These are phyloP conservation scores for Caloboletus firmus DNA, from an alignment of 1,284 basidiomycete genomes.

Conservation along the genomic window DNA sequence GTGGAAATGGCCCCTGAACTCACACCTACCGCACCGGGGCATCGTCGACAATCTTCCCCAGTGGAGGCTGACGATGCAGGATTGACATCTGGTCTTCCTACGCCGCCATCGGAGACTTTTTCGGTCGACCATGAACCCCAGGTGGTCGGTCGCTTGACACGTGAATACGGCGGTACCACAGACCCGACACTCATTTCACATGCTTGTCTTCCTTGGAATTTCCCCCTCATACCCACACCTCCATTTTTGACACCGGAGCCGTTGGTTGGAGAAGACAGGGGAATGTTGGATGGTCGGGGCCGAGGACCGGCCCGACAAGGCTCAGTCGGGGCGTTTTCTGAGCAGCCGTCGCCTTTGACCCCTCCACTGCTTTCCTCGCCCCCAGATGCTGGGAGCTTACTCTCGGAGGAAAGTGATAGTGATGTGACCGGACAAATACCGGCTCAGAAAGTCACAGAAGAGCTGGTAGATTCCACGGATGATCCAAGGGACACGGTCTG, in stretches of 20 bases:
- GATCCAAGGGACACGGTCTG: neutral
- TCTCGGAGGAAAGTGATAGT: neutral
- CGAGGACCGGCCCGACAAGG: neutral
- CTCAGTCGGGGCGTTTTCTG: neutral
- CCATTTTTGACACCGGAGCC: constrained; percentile 3
- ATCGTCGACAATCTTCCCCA: neutral
- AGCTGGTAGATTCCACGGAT: neutral
- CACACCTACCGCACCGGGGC: too few relatives aligned
- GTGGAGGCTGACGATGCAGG: neutral
- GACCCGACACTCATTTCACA: neutral
- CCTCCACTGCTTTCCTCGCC: constrained; percentile 2
- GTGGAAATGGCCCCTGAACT: neutral
- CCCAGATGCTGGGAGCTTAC: neutral
- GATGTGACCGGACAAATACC: neutral
- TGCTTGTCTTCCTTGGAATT: neutral
- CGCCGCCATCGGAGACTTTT: constrained; percentile 1
- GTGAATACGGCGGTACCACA: neutral
- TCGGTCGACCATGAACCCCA: neutral
- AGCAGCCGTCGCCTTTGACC: constrained; percentile 1
- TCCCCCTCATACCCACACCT: constrained; percentile 6
- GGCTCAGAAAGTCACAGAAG: neutral
- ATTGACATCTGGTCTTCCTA: constrained; percentile 7
- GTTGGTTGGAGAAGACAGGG: neutral
- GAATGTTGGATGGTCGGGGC: too few relatives aligned
- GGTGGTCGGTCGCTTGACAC: neutral